Evolutionary conservation across 441 rosid genomes (phyloP).

Genomic region (Breynia disticha): DNA sequence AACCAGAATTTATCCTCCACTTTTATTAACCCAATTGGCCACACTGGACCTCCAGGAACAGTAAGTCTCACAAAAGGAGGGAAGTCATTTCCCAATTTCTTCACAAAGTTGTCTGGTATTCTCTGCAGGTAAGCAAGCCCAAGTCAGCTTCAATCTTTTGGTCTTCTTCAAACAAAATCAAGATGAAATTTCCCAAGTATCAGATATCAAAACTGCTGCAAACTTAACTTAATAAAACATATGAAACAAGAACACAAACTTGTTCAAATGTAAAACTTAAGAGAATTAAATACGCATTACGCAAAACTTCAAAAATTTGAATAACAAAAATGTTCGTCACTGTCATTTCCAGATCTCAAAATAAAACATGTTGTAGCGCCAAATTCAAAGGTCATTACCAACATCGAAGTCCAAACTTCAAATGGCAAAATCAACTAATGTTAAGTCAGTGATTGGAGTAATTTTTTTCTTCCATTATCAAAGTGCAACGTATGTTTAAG

Average conservation of each 20-base stretch:
- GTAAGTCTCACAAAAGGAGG: constrained; percentile 65
- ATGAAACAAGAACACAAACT: neutral
- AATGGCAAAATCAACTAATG: no score
- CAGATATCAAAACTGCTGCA: neutral
- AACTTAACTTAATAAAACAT: neutral
- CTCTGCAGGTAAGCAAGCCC: constrained; percentile 49
- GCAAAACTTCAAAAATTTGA: no score
- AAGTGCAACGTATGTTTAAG: no score
- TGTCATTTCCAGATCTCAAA: no score
- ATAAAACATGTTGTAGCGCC: no score
- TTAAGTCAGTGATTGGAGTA: no score
- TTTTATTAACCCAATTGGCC: constrained; percentile 73
- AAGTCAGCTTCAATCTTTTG: constrained; percentile 16
- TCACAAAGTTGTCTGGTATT: constrained; percentile 84
- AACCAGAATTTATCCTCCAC: constrained; percentile 78
- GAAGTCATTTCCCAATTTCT: constrained; percentile 73
- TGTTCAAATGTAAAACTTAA: no score
- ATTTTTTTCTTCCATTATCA: no score
- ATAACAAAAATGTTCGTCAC: no score
- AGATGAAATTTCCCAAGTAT: neutral
- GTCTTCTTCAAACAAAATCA: neutral
- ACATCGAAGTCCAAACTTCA: no score
- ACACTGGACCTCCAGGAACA: constrained; percentile 82
- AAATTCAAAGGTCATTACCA: no score
- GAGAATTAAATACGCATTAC: no score